Evolutionary conservation across 1,139 yeast genomes (phyloP), one percentile per base, ranked within the genome.

Genomic region (Protomyces inundatus): DNA sequence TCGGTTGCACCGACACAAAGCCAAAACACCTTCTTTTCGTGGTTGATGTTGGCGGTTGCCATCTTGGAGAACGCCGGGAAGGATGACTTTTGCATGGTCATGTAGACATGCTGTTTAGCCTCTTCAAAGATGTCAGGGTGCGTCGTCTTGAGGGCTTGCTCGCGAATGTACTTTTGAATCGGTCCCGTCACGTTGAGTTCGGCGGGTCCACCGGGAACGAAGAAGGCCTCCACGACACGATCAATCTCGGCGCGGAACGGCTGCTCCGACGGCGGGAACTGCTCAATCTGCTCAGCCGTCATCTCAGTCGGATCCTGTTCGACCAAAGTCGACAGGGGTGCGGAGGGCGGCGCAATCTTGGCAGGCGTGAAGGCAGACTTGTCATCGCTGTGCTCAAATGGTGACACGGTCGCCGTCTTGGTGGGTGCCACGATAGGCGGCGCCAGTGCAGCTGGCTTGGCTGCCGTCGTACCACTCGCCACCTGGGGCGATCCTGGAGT

Each of bases 161-260:
- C 54, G 7, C 58, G 30, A 34, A 60, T 60, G n/a, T 53, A 42
- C 39, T 54, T 54, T 36, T 54, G 64, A 7, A 60, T 54, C 12
- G 64, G 54, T n/a, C 58, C 58, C 4, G 64, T 54, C 16, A 60
- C 58, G 35, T 60, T 60, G 48, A 60, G 58, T 39, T 60, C 64
- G 1, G 58, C 58, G 6, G 58, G 58, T n/a, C 54, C 58, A 6
- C 64, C 64, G n/a, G 64, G 64, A 32, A 54, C 32, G 45, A 60
- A 60, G 39, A 60, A 60, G 30, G 58, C 58, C 14, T 50, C 48
- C 4, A 60, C 46, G 54, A 60, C 64, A 12, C 58, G 54, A 7
- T 60, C 59, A 14, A 60, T 35, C 54, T 60, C 64, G 12, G 58
- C 54, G 33, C 64, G 53, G 54, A 60, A 60, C 14, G 64, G 64